Conservation (phyloP, 164 flowering plant species). For the Nymphaea colorata region DNA sequence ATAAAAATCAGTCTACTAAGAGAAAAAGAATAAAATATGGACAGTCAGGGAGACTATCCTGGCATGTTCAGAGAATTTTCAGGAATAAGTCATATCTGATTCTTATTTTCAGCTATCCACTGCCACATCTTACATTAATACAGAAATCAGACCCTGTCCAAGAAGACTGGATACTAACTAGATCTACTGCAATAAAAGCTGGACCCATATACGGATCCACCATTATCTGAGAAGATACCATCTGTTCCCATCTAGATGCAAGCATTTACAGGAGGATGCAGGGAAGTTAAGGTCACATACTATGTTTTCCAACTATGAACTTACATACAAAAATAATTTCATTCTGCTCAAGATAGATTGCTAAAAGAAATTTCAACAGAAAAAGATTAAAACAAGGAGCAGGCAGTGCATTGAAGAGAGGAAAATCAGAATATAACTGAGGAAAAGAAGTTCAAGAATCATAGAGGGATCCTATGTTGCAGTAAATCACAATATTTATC, state of each 20-base stretch:
- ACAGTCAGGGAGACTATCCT: too few species aligned
- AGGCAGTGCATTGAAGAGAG: too few species aligned
- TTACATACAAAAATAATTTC: background rate
- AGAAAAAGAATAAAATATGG: too few species aligned
- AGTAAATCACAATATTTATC: too few species aligned
- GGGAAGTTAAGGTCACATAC: background rate
- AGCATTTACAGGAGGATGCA: background rate
- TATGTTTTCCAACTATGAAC: background rate
- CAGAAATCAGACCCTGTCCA: too few species aligned
- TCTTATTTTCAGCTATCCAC: too few species aligned
- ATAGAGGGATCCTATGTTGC: background rate
- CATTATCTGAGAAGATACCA: background rate
- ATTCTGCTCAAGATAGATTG: background rate
- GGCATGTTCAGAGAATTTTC: too few species aligned
- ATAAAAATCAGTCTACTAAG: background rate
- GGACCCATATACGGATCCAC: background rate
- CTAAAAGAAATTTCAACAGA: background rate
- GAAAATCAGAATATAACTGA: too few species aligned
- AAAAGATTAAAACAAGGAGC: background rate
- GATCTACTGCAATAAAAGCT: background rate
- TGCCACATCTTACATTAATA: too few species aligned
- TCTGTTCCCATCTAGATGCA: background rate
- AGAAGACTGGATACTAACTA: background rate
- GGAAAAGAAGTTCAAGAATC: background rate
- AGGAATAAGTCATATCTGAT: too few species aligned